Evolutionary conservation across 257 asterid species (phyloP).

Genomic region (Leptodermis oblonga): DNA sequence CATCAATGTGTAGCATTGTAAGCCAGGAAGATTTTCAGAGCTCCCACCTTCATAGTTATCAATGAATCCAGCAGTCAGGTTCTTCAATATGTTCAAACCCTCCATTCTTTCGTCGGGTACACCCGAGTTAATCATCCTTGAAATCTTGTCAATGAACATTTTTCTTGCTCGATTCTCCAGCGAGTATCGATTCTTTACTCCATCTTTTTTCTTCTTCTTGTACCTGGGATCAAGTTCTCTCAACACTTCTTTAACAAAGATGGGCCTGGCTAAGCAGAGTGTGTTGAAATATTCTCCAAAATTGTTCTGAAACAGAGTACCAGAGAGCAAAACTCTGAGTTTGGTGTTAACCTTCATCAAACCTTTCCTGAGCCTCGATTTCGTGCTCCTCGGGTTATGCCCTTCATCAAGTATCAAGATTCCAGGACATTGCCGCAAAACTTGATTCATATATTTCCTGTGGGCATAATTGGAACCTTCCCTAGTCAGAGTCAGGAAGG

Average conservation of each 20-base stretch:
- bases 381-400: constrained; percentile 96
- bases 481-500: constrained; percentile 76
- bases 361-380: constrained; percentile 83
- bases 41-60: constrained; percentile 87
- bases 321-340: constrained; percentile 83
- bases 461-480: constrained; percentile 96
- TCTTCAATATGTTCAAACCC: constrained; percentile 66
- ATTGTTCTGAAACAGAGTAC: constrained; percentile 89
- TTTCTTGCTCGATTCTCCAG: constrained; percentile 80
- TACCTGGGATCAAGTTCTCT: constrained; percentile 85
- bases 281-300: constrained; percentile 98
- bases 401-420: constrained; percentile 91
- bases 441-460: constrained; percentile 91
- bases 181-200: constrained; percentile 51
- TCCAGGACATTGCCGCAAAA: constrained; percentile 87
- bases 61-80: constrained; percentile 70
- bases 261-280: constrained; percentile 78
- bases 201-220: constrained; percentile 59
- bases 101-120: constrained; percentile 60
- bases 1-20: constrained; percentile 92
- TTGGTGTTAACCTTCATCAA: constrained; percentile 88
- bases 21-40: constrained; percentile 76
- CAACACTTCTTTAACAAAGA: constrained; percentile 72
- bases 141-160: constrained; percentile 72
- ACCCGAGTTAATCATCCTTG: constrained; percentile 69